Evolutionary conservation across 2,329 filamentous ascomycete species (phyloP).

Genomic region (Fusarium metavorans): DNA sequence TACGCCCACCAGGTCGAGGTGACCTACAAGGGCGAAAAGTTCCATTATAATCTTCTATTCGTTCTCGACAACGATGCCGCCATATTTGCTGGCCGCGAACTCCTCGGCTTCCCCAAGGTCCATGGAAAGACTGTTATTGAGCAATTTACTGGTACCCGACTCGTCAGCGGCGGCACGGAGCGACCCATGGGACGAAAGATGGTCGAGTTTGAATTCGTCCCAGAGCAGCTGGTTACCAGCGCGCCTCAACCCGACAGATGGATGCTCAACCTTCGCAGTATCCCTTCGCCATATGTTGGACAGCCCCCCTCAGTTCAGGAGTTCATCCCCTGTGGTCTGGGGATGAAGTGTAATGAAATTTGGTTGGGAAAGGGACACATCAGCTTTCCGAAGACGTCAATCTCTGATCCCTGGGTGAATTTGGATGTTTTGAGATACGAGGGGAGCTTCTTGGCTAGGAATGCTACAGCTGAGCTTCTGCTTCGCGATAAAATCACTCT

Average conservation of each 20-base stretch:
- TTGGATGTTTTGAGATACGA: constrained; percentile 20
- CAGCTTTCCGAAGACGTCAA: constrained; percentile 10
- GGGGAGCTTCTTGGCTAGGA: constrained; percentile 14
- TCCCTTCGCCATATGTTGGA: constrained; percentile 8
- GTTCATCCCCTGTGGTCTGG: background rate
- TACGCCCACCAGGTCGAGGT: constrained; percentile 24
- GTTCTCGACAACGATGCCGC: constrained; percentile 23
- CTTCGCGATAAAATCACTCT: constrained; percentile 6
- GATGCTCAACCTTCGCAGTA: constrained; percentile 20
- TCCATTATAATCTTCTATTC: constrained; percentile 13
- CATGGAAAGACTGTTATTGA: constrained; percentile 13
- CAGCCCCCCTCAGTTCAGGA: constrained; percentile 9
- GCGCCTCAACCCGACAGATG: constrained; percentile 11
- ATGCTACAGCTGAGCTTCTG: constrained; percentile 13
- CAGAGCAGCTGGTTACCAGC: constrained; percentile 2
- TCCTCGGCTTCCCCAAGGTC: constrained; percentile 19
- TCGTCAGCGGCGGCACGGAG: constrained; percentile 6
- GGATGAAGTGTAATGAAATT: background rate
- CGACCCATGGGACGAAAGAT: constrained; percentile 10
- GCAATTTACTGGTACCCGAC: constrained; percentile 7
- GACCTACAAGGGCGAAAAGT: constrained; percentile 16
- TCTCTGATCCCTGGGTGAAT: constrained; percentile 17
- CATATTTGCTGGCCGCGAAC: constrained; percentile 20
- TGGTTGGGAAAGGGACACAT: constrained; percentile 8
- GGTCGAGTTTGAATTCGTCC: constrained; percentile 22